These are phyloP conservation scores for Echites panduratus DNA, from an alignment of 257 asterid species.

Conservation along the genomic window DNA sequence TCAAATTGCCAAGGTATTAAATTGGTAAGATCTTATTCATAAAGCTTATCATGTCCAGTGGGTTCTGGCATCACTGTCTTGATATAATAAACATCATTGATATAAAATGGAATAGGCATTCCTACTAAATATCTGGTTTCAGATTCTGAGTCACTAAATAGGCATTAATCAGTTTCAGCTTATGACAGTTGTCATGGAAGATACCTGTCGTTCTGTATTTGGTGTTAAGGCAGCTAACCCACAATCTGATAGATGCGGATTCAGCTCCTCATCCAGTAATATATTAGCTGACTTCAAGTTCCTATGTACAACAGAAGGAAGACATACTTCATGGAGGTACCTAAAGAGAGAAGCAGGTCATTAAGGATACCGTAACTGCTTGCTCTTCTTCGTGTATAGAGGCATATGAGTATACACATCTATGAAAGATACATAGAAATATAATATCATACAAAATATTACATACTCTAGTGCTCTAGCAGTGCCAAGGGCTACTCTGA, in stretches of 20 bases:
- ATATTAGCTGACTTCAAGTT: slow-evolving; percentile 93
- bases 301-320: slow-evolving; percentile 90
- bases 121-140: background rate
- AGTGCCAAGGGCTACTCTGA: slow-evolving; percentile 95
- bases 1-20: slow-evolving; percentile 10
- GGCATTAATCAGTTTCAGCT: background rate
- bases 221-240: slow-evolving; percentile 88
- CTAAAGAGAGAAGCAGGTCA: slow-evolving; percentile 26
- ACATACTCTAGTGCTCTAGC: slow-evolving; percentile 98
- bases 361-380: background rate
- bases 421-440: background rate
- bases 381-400: background rate
- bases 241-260: slow-evolving; percentile 91
- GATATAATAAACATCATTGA: background rate
- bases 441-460: slow-evolving; percentile 11
- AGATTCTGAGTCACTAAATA: background rate
- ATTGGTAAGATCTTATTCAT: background rate
- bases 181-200: background rate
- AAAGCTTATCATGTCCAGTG: background rate
- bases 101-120: background rate
- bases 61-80: background rate
- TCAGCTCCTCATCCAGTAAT: slow-evolving; percentile 85
- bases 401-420: background rate
- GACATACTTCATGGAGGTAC: slow-evolving; percentile 99
- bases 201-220: slow-evolving; percentile 88